Evolutionary conservation across 176 grass and related monocot species (phyloP).

Genomic region (Oryza glumipatula): DNA sequence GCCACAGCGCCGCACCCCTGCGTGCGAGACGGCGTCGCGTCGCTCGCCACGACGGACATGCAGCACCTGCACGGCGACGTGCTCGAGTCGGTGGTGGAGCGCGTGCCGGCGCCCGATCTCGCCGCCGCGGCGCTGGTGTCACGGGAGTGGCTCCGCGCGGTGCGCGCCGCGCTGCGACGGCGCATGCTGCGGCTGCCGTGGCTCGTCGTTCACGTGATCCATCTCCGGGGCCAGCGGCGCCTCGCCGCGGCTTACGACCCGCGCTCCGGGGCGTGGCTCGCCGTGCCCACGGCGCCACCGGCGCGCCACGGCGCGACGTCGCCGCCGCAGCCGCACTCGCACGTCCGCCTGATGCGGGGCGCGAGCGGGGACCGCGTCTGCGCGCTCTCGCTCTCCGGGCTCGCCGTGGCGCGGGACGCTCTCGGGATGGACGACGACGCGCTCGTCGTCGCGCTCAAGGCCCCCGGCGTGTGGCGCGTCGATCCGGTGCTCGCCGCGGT

Average conservation of each 20-base stretch:
- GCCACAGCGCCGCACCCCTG: too few relatives aligned
- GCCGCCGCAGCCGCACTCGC: conserved; percentile 16
- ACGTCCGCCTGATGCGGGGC: conserved; percentile 30
- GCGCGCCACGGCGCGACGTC: conserved; percentile 39
- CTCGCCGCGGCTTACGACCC: conserved; percentile 54
- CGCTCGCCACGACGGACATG: conserved; percentile 24
- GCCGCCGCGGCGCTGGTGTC: conserved; percentile 67
- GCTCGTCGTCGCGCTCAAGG: conserved; percentile 25
- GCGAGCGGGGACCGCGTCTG: conserved; percentile 47
- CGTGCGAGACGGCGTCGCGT: background rate
- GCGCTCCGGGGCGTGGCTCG: conserved; percentile 58
- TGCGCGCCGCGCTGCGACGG: conserved; percentile 57
- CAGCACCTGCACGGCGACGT: conserved; percentile 75
- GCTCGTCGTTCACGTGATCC: conserved; percentile 60
- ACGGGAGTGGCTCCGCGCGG: conserved; percentile 72
- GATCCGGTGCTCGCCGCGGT: conserved; percentile 73
- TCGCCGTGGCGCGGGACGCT: conserved; percentile 54
- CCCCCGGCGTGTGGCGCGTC: conserved; percentile 66
- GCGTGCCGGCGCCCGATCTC: conserved; percentile 61
- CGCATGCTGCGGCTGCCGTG: conserved; percentile 58
- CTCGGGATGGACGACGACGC: conserved; percentile 34
- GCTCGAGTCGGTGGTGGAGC: conserved; percentile 67
- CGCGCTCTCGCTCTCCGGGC: conserved; percentile 47
- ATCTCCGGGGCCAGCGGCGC: background rate
- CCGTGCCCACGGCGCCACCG: background rate